Evolutionary conservation across 306 rosid species (phyloP), one percentile per base, ranked within the genome.

Genomic region (Ziziphus jujuba): DNA sequence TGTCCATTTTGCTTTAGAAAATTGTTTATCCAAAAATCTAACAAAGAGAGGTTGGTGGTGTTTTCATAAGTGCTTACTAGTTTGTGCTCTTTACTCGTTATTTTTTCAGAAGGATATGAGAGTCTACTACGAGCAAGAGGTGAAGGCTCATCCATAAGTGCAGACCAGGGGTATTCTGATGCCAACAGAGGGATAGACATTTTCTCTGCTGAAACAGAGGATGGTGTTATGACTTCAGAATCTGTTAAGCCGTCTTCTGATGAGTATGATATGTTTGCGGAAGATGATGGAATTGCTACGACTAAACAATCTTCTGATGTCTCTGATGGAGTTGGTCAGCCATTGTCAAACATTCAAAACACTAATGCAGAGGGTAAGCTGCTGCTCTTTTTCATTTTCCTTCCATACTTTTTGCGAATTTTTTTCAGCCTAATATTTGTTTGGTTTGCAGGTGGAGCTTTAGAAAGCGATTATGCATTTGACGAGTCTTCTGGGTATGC

Each of bases 31-130:
- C 22, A 16, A 16, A 50, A 50, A 20, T 16, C 15, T 16, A 20
- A 50, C 15, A 3, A 20, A 61, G 13, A 36, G 50, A 13, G 19
- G 15, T 33, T 5, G 15, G 33, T n/a, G 15, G 22, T 47, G 12
- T 7, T 45, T 7, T 9, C 22, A 10, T 22, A 13, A 25, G 14
- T 10, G n/a, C 13, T 51, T 65, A 23, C 33, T n/a, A 25, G 12
- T 61, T 15, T 75, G 51, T 61, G 51, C 11, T 80, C 34, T 35
- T 40, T 57, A 43, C 35, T n/a, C 63, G 64, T 61, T 54, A 55
- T 49, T 72, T 82, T 28, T 83, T 77, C 89, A 91, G 97, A 88
- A 79, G 95, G 92, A 84, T 91, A 91, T 75, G 95, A 88, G 76
- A 86, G 53, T 55, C 63, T 91, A 59, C 89, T 82, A 17, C 77